phyloP scores from a whole-genome alignment of 495 filamentous ascomycete species.

The Hyaloscypha bicolor region DNA sequence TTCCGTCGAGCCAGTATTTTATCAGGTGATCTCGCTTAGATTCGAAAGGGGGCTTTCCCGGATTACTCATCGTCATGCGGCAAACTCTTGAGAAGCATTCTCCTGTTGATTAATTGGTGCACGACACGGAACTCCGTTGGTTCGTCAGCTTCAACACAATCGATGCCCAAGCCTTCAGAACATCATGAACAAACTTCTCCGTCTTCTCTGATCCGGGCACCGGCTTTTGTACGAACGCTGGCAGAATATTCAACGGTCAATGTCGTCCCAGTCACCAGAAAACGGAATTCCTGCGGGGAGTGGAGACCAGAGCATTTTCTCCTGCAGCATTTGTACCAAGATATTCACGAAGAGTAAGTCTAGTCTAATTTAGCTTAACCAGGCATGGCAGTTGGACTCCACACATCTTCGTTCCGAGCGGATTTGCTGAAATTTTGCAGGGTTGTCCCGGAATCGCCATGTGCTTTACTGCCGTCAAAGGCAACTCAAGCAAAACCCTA shows the following conservation, averaged over 20 bases:
- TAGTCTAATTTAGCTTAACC: not conserved
- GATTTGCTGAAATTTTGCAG: too few relatives aligned
- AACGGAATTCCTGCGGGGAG: too few relatives aligned
- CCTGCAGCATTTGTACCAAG: slow-evolving; percentile 8
- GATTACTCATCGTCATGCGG: too few relatives aligned
- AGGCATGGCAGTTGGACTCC: not conserved
- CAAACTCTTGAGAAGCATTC: too few relatives aligned
- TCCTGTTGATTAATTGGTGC: too few relatives aligned
- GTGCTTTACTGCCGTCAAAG: slow-evolving; percentile 11
- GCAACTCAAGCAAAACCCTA: slow-evolving; percentile 3
- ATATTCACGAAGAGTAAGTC: slow-evolving; percentile 6
- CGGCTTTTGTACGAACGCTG: too few relatives aligned
- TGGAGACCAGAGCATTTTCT: not conserved
- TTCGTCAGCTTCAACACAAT: not conserved
- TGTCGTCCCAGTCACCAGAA: too few relatives aligned
- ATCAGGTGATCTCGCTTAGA: too few relatives aligned
- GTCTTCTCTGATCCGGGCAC: not conserved
- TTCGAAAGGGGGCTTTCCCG: too few relatives aligned
- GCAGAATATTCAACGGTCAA: too few relatives aligned
- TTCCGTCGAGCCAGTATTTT: too few relatives aligned
- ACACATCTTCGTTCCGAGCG: too few relatives aligned
- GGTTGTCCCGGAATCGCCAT: slow-evolving; percentile 9
- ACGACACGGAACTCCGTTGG: slow-evolving; percentile 7
- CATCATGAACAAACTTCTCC: not conserved
- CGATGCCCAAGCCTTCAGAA: not conserved